Percentiles rank a stretch among this genome's conserved stretches.
Conservation (phyloP, 2,329 filamentous ascomycete genomes). For the Aspergillus luchuensis region DNA sequence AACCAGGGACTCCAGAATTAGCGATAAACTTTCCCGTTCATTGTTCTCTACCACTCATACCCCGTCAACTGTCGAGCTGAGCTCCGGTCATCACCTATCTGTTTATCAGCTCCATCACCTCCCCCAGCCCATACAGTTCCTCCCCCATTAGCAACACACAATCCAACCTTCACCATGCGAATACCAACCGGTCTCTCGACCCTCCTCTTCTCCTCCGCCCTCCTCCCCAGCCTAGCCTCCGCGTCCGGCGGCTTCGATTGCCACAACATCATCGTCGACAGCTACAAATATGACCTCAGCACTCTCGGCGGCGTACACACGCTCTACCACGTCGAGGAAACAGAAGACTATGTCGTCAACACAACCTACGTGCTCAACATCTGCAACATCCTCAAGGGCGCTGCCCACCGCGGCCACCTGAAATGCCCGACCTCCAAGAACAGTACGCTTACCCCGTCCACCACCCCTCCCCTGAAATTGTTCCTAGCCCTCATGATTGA, state of each 20-base stretch:
- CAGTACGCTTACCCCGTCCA: constrained; percentile 27
- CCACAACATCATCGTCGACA: constrained; percentile 36
- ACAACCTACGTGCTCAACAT: constrained; percentile 43
- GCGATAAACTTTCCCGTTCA: neutral
- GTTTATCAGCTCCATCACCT: constrained; percentile 3
- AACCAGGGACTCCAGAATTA: neutral
- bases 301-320: constrained; percentile 42
- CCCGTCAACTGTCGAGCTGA: constrained; percentile 10
- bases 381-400: constrained; percentile 34
- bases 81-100: constrained; percentile 13
- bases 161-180: constrained; percentile 32
- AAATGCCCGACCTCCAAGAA: constrained; percentile 40
- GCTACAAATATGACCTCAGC: constrained; percentile 44
- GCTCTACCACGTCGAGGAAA: constrained; percentile 34
- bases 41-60: neutral
- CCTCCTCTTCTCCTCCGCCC: constrained; percentile 27
- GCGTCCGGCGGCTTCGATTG: constrained; percentile 43
- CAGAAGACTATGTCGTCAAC: constrained; percentile 31
- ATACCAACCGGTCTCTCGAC: constrained; percentile 30
- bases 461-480: neutral
- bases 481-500: neutral
- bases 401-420: constrained; percentile 27
- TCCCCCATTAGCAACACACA: neutral
- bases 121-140: neutral
- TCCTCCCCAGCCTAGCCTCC: constrained; percentile 31